Conservation (phyloP, 805 yeast species). For the Groenewaldozyma tartarivorans region DNA sequence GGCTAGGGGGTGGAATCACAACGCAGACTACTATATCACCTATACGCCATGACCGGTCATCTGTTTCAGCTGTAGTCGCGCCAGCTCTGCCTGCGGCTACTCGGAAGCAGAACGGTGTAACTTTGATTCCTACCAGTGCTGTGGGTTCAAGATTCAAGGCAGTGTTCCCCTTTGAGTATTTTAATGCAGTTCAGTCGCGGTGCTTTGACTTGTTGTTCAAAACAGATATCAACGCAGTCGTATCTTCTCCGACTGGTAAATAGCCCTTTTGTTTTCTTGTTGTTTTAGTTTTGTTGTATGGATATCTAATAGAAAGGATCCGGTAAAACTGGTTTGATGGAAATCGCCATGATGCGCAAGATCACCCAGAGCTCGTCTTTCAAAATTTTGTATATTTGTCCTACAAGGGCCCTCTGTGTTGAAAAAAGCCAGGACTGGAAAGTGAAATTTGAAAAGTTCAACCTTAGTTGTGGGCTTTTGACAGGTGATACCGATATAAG, state of each 20-base stretch:
- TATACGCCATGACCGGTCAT: too few relatives aligned
- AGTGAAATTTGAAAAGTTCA: neutral
- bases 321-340: neutral
- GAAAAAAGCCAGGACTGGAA: neutral
- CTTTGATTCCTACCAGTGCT: neutral
- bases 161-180: neutral
- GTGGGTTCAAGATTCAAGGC: neutral
- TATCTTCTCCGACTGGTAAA: neutral
- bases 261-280: too few relatives aligned
- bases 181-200: neutral
- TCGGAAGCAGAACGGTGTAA: neutral
- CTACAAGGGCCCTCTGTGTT: neutral
- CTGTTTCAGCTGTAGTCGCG: slow-evolving; percentile 1
- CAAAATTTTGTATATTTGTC: neutral
- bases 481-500: neutral
- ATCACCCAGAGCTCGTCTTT: neutral
- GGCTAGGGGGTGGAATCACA: too few relatives aligned
- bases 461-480: neutral
- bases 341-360: neutral
- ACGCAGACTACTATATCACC: too few relatives aligned
- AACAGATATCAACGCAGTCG: neutral
- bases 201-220: neutral
- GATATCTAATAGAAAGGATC: too few relatives aligned
- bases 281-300: too few relatives aligned
- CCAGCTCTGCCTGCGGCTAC: neutral